Conservation (phyloP, 1,284 basidiomycete species). For the Takashimella tepidaria region DNA sequence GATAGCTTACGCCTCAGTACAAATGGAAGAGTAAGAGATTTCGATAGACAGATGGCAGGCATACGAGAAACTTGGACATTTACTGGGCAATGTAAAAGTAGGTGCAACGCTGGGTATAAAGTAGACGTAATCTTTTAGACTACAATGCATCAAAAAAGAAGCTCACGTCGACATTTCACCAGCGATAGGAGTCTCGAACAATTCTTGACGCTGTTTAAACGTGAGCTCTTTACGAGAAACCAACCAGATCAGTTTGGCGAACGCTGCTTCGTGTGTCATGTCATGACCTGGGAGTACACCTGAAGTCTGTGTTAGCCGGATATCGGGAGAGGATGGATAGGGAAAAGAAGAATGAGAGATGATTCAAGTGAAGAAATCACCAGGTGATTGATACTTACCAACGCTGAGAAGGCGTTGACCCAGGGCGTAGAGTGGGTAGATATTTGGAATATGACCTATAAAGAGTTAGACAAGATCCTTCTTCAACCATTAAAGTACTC, state of each 20-base stretch:
- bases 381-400: too few relatives aligned
- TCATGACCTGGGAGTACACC: conserved; percentile 43
- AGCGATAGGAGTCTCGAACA: conserved; percentile 36
- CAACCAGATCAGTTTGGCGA: conserved; percentile 44
- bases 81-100: too few relatives aligned
- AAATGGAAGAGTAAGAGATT: too few relatives aligned
- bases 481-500: background rate
- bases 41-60: too few relatives aligned
- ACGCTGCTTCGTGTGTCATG: conserved; percentile 46
- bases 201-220: conserved; percentile 36
- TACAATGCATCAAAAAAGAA: too few relatives aligned
- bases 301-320: conserved; percentile 2
- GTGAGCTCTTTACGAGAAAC: conserved; percentile 34
- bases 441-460: conserved; percentile 38
- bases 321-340: background rate
- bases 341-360: too few relatives aligned
- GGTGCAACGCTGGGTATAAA: too few relatives aligned
- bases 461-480: background rate
- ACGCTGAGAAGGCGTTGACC: conserved; percentile 35
- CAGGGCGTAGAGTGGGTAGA: conserved; percentile 44
- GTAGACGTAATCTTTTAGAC: too few relatives aligned
- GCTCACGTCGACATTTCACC: conserved; percentile 34
- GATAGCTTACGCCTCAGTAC: too few relatives aligned
- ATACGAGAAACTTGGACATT: too few relatives aligned
- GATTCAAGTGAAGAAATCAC: too few relatives aligned